Base-by-base conservation (phyloP, 2,329 filamentous ascomycete genomes). In the Arthroderma sp. region DNA sequence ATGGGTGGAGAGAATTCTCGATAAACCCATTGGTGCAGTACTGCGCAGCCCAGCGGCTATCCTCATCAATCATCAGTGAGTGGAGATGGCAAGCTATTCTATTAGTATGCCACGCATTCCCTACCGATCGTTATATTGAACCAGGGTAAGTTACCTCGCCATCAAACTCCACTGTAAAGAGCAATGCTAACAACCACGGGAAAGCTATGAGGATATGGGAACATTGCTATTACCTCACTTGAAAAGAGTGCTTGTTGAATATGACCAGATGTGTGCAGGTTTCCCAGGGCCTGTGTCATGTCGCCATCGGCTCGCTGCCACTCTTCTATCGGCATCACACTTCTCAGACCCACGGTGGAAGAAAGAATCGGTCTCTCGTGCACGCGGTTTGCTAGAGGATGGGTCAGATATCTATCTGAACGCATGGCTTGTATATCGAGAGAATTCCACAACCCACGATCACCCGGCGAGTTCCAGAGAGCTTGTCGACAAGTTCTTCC, bases 11-110 rank as follows among this genome's bases (percentile, higher is more conserved):
- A 42, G 44, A 11, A 33, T 49, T 51, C 31, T 48, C 47, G 8
- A 48, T 51, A 38, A 47, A 50, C 37, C 49, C 47, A 3, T 42
- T 51, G 29, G 49, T 51, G 8, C 49, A 51, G 40, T 44, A 49
- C 36, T 51, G 45, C 40, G 48, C 43, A 15, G 42, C 29, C 9
- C 30, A 37, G 5, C 32, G 44, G 3, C 3, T 38, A 38, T 46
- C 39, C n/a, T 28, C 38, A 4, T n/a, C 9, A 30, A 34, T 40
- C 5, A 29, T 36, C 5, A 29, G 38, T 33, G 37, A 27, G 15
- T 48, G 46, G 42, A 28, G 42, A 40, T 38, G 8, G 28, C 41
- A 48, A 32, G 46, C 46, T 3, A 22, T 40, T 30, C 30, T 48
- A 29, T 39, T 45, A 3, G 34, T 45, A 6, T 48, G 36, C 29